Conservation (phyloP, 2,329 filamentous ascomycete genomes). For the Dichotomopilus funicola region DNA sequence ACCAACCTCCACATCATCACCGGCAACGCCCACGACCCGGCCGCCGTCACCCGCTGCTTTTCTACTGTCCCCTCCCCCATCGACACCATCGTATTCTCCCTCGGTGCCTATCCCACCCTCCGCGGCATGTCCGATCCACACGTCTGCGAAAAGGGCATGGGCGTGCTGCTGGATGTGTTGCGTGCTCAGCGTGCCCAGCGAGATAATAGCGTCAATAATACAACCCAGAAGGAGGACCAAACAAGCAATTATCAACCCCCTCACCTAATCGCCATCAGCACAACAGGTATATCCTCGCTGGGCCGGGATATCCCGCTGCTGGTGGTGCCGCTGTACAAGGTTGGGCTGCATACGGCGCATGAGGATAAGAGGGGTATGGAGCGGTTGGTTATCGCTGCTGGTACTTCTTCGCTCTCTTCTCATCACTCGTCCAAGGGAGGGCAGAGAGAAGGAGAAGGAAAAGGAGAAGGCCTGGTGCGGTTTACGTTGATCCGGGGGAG, state of each 20-base stretch:
- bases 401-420: no score
- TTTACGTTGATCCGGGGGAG: slow-evolving; percentile 29
- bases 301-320: slow-evolving; percentile 36
- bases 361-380: slow-evolving; percentile 42
- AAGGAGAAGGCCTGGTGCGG: slow-evolving; percentile 21
- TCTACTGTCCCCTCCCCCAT: slow-evolving; percentile 31
- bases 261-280: slow-evolving; percentile 34
- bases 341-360: slow-evolving; percentile 33
- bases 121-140: slow-evolving; percentile 38
- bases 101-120: slow-evolving; percentile 36
- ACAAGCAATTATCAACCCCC: slow-evolving; percentile 21
- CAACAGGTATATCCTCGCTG: slow-evolving; percentile 36
- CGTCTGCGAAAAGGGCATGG: slow-evolving; percentile 42
- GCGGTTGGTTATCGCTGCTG: slow-evolving; percentile 25
- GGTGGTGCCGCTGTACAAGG: slow-evolving; percentile 37
- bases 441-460: no score
- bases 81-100: slow-evolving; percentile 41
- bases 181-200: slow-evolving; percentile 22
- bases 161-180: slow-evolving; percentile 37
- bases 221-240: not conserved
- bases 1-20: slow-evolving; percentile 37
- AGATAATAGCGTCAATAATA: not conserved
- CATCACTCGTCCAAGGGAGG: no score
- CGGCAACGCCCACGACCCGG: slow-evolving; percentile 42
- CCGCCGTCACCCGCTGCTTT: slow-evolving; percentile 34